phyloP scores from a whole-genome alignment of 78 protist genomes.

The Dictyostelium firmibasis region DNA sequence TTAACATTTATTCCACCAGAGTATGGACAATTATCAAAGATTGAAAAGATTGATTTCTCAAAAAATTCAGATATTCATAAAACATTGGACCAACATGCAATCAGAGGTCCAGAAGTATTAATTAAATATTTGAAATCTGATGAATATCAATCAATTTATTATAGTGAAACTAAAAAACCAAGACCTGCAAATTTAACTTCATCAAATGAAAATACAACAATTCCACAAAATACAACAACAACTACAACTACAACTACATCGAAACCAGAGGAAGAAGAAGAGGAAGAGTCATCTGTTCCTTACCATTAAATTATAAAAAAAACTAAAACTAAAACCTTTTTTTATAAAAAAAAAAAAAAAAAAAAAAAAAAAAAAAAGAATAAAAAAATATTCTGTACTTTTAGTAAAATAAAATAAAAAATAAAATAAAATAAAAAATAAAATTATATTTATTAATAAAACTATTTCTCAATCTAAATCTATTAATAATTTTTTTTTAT shows the following conservation, averaged over 20 bases:
- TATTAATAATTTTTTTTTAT: no score
- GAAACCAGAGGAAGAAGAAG: not conserved
- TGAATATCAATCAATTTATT: slow-evolving; percentile 51
- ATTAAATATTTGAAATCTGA: slow-evolving; percentile 62
- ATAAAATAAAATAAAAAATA: no score
- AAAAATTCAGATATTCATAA: slow-evolving; percentile 55
- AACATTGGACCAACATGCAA: slow-evolving; percentile 49
- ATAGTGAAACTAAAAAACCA: not conserved
- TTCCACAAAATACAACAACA: not conserved
- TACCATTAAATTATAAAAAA: not conserved
- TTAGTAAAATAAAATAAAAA: not conserved
- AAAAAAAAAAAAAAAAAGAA: not conserved
- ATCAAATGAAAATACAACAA: not conserved
- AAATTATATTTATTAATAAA: no score
- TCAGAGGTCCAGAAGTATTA: slow-evolving; percentile 58
- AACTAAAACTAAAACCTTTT: not conserved
- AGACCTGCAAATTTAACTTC: not conserved
- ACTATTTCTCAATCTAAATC: not conserved
- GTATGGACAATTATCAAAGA: not conserved
- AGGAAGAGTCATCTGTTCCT: not conserved
- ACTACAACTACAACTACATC: not conserved
- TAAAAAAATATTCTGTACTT: not conserved
- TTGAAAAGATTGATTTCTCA: slow-evolving; percentile 76
- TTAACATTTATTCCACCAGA: slow-evolving; percentile 47
- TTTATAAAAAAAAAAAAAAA: not conserved